Conservation (phyloP, 495 filamentous ascomycete species). For the Tuber magnatum region DNA sequence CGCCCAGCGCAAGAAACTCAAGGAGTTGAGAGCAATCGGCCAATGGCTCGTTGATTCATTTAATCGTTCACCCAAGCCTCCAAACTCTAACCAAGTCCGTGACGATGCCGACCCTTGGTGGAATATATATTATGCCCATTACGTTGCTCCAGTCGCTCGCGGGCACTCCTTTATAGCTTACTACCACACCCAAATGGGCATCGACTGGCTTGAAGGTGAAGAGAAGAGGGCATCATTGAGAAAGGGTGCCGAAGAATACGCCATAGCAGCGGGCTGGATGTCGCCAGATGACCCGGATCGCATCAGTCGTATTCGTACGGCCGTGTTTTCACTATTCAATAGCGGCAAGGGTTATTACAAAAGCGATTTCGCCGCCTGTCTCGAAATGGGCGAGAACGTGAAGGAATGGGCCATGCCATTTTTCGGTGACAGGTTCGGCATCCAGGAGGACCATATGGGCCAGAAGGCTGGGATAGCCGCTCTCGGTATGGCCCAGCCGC, state of each 20-base stretch:
- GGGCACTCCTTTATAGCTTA: slow-evolving; percentile 34
- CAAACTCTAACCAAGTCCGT: slow-evolving; percentile 20
- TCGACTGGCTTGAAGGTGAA: slow-evolving; percentile 19
- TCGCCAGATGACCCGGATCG: slow-evolving; percentile 36
- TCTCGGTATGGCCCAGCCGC: slow-evolving; percentile 27
- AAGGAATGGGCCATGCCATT: slow-evolving; percentile 21
- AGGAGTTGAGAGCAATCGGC: slow-evolving; percentile 31
- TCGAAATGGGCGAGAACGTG: slow-evolving; percentile 32
- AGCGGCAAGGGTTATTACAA: slow-evolving; percentile 35
- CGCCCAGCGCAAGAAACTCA: slow-evolving; percentile 30
- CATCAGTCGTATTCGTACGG: slow-evolving; percentile 27
- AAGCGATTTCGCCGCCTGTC: slow-evolving; percentile 32
- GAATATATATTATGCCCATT: slow-evolving; percentile 38
- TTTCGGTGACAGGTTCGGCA: slow-evolving; percentile 17
- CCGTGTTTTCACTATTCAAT: slow-evolving; percentile 31
- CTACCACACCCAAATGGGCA: slow-evolving; percentile 22
- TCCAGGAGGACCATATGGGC: slow-evolving; percentile 27
- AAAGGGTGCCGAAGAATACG: slow-evolving; percentile 30
- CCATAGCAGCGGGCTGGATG: slow-evolving; percentile 34
- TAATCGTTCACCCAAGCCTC: slow-evolving; percentile 27
- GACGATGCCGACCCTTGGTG: slow-evolving; percentile 37
- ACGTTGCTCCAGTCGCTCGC: slow-evolving; percentile 26
- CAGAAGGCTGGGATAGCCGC: slow-evolving; percentile 26
- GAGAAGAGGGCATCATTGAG: slow-evolving; percentile 18
- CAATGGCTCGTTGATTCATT: slow-evolving; percentile 37